Percentiles rank a stretch among this genome's conserved stretches.
Conservation (phyloP, 2,329 filamentous ascomycete species). For the Calonectria leucothoes region DNA sequence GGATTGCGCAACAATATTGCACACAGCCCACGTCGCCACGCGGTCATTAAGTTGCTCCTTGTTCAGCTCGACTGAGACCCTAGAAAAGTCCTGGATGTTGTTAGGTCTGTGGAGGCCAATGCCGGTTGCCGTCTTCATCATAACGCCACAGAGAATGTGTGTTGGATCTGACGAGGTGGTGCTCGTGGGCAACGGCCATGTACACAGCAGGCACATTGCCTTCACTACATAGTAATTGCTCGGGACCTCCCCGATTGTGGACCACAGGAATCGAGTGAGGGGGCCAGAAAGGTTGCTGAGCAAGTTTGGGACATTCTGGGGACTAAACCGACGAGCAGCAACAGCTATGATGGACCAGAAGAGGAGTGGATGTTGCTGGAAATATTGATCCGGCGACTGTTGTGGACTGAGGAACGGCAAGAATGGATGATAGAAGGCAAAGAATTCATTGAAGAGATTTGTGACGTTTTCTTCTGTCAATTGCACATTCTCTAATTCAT, state of each 20-base stretch:
- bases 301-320: constrained; percentile 66
- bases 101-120: constrained; percentile 85
- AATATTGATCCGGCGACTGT: constrained; percentile 78
- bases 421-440: constrained; percentile 80
- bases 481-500: constrained; percentile 72
- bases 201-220: constrained; percentile 82
- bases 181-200: constrained; percentile 86
- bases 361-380: constrained; percentile 80
- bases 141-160: constrained; percentile 83
- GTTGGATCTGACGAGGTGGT: constrained; percentile 84
- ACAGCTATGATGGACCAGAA: constrained; percentile 88
- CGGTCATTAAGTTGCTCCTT: constrained; percentile 84
- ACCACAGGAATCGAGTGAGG: constrained; percentile 79
- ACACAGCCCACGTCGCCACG: constrained; percentile 84
- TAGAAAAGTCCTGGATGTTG: constrained; percentile 85
- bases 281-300: constrained; percentile 76
- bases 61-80: constrained; percentile 79
- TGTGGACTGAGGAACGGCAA: constrained; percentile 78
- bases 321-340: constrained; percentile 76
- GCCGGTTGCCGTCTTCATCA: constrained; percentile 89
- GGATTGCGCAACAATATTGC: constrained; percentile 85
- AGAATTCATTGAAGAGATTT: constrained; percentile 80
- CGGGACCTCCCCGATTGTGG: constrained; percentile 80
- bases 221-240: constrained; percentile 86
- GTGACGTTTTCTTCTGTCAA: constrained; percentile 72